A percentile compares a stretch with the other conserved stretches of the same genome.
Conservation (phyloP, 106 monocot genomes). For the Posidonia australis region DNA sequence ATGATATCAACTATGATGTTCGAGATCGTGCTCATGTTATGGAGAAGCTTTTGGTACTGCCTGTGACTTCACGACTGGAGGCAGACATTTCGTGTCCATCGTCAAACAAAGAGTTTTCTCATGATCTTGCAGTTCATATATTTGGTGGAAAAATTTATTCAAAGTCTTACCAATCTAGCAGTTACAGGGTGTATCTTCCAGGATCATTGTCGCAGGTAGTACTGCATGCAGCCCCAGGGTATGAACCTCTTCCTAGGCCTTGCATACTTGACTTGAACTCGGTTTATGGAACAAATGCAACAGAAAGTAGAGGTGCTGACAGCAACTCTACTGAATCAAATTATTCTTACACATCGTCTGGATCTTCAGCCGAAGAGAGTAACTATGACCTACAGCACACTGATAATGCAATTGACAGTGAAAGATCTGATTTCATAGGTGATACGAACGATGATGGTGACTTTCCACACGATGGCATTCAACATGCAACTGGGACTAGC, state of each 20-base stretch:
- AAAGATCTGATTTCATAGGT: slow-evolving; percentile 12
- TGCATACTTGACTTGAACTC: slow-evolving; percentile 30
- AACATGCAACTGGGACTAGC: slow-evolving; percentile 11
- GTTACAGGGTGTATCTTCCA: slow-evolving; percentile 66
- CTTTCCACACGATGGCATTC: slow-evolving; percentile 6
- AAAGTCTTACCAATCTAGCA: slow-evolving; percentile 5
- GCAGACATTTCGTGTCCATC: slow-evolving; percentile 8
- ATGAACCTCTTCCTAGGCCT: slow-evolving; percentile 78
- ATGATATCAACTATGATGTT: slow-evolving; percentile 63
- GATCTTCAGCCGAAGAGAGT: slow-evolving; percentile 49
- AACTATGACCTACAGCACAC: slow-evolving; percentile 40
- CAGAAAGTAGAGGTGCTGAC: slow-evolving; percentile 9
- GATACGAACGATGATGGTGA: slow-evolving; percentile 17
- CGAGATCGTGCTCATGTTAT: slow-evolving; percentile 74
- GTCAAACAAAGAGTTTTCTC: slow-evolving; percentile 8
- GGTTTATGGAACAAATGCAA: slow-evolving; percentile 4
- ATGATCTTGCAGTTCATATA: slow-evolving; percentile 30
- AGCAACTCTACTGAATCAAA: slow-evolving; percentile 11
- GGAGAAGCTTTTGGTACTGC: slow-evolving; percentile 34
- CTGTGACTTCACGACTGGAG: not conserved
- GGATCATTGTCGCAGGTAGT: slow-evolving; percentile 88
- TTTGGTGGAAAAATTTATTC: slow-evolving; percentile 27
- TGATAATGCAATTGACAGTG: slow-evolving; percentile 34
- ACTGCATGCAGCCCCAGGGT: slow-evolving; percentile 93
- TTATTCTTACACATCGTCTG: slow-evolving; percentile 35